Conservation (phyloP, 2,329 filamentous ascomycete species). For the Botryosphaeria dothidea region DNA sequence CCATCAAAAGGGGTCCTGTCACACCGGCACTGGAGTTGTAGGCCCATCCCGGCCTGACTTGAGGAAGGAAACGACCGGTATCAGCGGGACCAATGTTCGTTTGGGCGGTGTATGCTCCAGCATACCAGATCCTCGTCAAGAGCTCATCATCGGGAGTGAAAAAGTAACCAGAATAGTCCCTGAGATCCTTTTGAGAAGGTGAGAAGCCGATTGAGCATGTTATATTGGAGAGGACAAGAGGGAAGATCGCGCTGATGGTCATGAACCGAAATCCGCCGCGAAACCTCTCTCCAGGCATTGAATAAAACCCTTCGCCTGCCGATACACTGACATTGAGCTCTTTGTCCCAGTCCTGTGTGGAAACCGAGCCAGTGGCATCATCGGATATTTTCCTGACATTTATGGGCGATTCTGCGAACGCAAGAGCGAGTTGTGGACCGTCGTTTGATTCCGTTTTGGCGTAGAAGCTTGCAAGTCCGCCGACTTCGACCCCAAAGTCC, state of each 20-base stretch:
- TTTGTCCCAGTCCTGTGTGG: conserved; percentile 47
- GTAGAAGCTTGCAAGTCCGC: conserved; percentile 56
- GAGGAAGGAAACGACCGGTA: not conserved
- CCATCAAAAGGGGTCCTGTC: conserved; percentile 40
- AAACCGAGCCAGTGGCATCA: conserved; percentile 42
- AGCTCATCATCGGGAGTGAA: conserved; percentile 32
- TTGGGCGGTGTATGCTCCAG: conserved; percentile 55
- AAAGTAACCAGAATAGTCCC: conserved; percentile 42
- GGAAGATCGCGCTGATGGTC: conserved; percentile 30
- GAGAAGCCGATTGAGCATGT: conserved; percentile 50
- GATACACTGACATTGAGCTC: conserved; percentile 42
- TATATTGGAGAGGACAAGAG: conserved; percentile 39
- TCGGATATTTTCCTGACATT: conserved; percentile 47
- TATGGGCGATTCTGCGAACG: conserved; percentile 45
- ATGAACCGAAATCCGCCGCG: conserved; percentile 56
- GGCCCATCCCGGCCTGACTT: conserved; percentile 21
- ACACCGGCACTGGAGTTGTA: conserved; percentile 41
- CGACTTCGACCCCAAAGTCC: conserved; percentile 61
- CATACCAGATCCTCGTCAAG: conserved; percentile 50
- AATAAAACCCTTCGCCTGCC: conserved; percentile 35
- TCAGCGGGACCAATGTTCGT: conserved; percentile 37
- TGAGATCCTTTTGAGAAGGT: conserved; percentile 49
- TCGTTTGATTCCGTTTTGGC: conserved; percentile 40
- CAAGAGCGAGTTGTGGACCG: conserved; percentile 37
- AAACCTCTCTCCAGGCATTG: conserved; percentile 46